These are phyloP conservation scores for Aspergillus nanangensis DNA, from an alignment of 495 filamentous ascomycete genomes.

Conservation along the genomic window DNA sequence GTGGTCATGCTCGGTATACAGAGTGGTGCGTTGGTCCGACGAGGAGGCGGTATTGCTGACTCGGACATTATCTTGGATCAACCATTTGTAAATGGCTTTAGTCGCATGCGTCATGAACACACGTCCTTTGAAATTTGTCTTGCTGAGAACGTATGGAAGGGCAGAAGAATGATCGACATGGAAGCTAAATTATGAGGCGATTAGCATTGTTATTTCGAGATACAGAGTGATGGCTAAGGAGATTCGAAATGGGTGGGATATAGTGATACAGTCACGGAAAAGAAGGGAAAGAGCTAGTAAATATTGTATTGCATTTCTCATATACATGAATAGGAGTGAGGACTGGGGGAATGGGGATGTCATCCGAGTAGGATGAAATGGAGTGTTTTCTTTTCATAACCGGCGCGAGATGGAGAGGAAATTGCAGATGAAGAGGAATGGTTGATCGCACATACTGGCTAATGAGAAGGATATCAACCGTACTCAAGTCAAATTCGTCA, in stretches of 20 bases:
- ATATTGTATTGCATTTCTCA: slow-evolving; percentile 29
- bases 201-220: slow-evolving; percentile 18
- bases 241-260: slow-evolving; percentile 7
- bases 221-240: background rate
- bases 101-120: slow-evolving; percentile 99
- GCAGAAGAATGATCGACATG: slow-evolving; percentile 97
- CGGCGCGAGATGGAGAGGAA: too few species aligned
- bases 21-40: slow-evolving; percentile 67
- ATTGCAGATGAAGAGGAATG: slow-evolving; percentile 12
- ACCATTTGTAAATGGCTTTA: slow-evolving; percentile 99
- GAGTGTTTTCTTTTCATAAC: too few species aligned
- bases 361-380: slow-evolving; percentile 3
- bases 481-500: slow-evolving; percentile 96
- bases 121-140: slow-evolving; percentile 93
- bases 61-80: slow-evolving; percentile 93
- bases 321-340: slow-evolving; percentile 24
- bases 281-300: slow-evolving; percentile 17
- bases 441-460: slow-evolving; percentile 85
- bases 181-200: slow-evolving; percentile 56
- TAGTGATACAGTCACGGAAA: slow-evolving; percentile 17
- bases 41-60: slow-evolving; percentile 73
- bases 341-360: background rate
- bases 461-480: slow-evolving; percentile 92
- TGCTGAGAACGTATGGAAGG: slow-evolving; percentile 92
- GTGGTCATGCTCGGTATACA: slow-evolving; percentile 94